phyloP scores from a whole-genome alignment of 1,284 basidiomycete species.

The Naganishia sp. region DNA sequence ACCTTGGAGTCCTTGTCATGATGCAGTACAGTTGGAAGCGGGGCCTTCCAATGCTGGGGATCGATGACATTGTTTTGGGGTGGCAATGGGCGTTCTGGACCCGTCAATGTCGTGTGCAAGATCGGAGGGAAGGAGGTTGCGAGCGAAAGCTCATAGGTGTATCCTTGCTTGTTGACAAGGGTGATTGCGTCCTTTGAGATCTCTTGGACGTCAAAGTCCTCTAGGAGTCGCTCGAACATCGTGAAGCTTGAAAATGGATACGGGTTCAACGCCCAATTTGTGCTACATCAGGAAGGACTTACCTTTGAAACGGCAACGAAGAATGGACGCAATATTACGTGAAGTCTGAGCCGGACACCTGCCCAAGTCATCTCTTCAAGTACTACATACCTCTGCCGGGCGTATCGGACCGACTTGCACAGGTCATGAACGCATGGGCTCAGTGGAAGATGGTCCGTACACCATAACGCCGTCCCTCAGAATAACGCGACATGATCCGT shows the following conservation, averaged over 20 bases:
- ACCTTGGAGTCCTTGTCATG: constrained; percentile 34
- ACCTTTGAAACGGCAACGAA: too few species aligned
- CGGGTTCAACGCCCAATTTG: too few species aligned
- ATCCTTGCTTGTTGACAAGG: constrained; percentile 41
- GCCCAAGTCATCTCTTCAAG: too few species aligned
- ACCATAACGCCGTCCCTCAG: too few species aligned
- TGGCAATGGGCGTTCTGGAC: constrained; percentile 49
- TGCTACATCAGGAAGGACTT: too few species aligned
- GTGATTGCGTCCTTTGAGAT: constrained; percentile 25
- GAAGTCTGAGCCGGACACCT: too few species aligned
- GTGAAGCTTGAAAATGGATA: neutral
- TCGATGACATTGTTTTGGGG: constrained; percentile 52
- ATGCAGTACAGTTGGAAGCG: constrained; percentile 39
- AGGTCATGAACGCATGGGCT: too few species aligned
- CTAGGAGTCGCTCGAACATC: constrained; percentile 33
- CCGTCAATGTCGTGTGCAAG: constrained; percentile 47
- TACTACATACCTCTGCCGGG: too few species aligned
- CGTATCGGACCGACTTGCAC: too few species aligned
- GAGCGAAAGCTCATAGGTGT: constrained; percentile 48
- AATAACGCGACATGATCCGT: too few species aligned
- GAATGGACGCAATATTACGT: too few species aligned
- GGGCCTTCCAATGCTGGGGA: constrained; percentile 38
- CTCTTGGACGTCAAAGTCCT: constrained; percentile 27
- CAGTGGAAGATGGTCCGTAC: too few species aligned
- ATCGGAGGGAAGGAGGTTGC: constrained; percentile 41